Evolutionary conservation across 2,329 filamentous ascomycete species (phyloP), one percentile per base, ranked within the genome.

Genomic region (Metarhizium guizhouense): DNA sequence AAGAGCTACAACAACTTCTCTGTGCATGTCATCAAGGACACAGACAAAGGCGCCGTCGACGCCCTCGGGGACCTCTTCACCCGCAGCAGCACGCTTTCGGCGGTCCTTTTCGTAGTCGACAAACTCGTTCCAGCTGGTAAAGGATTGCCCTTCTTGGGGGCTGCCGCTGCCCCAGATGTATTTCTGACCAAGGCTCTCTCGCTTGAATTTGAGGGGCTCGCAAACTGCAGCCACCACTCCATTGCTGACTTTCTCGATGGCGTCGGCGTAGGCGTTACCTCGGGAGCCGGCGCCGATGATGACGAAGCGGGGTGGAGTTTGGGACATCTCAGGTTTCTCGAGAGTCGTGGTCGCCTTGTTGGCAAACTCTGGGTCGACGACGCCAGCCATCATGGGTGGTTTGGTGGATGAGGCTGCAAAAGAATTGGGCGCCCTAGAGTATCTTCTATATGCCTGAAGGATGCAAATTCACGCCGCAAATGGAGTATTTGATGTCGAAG

Each of bases 21-120:
- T 84, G 70, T 99, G 94, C 74, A 89, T 86, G 71, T 95, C 88
- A 69, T 99, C 94, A 10, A 93, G 78, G 2, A 95, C 90, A 68
- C 80, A 84, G 18, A 84, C 74, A 60, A 83, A 83, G 36, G 72
- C 79, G 6, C 78, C 86, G 58, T 87, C 84, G 2, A 88, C 77
- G 2, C 84, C 84, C 6, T 70, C 72, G 2, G 72, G 74, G 2
- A 78, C 76, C 2, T 61, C 56, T 54, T 81, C 76, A 16, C 80
- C 81, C 1, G 74, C 74, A 3, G 73, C 67, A 52, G 71, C 76
- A 13, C 78, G 76, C 40, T 74, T 71, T 11, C 90, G 80, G 32
- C 90, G 80, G 11, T 70, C 65, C 16, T 70, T 68, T 71, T 96
- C 91, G 72, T 86, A 94, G 16, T 72, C 66, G n/a, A 95, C 66